Conservation (phyloP, 352 stramenopile genomes). For the Phytophthora tentaculata region DNA sequence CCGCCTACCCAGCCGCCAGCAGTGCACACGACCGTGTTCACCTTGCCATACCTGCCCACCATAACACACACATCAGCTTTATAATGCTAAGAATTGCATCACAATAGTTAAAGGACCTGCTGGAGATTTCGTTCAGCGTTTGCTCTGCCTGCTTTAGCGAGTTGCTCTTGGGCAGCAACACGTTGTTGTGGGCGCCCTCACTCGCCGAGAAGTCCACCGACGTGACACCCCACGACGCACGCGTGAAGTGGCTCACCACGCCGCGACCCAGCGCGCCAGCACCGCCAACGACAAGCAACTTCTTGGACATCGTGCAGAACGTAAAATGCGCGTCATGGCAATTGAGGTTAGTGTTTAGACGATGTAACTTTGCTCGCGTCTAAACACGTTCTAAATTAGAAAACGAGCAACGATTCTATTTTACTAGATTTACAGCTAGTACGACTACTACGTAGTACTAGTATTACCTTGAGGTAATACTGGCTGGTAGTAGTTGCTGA, state of each 20-base stretch:
- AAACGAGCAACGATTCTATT: too few relatives aligned
- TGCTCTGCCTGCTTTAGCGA: slow-evolving; percentile 57
- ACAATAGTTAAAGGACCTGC: slow-evolving; percentile 18
- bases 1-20: slow-evolving; percentile 83
- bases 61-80: slow-evolving; percentile 6
- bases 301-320: slow-evolving; percentile 47
- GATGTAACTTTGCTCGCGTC: neutral
- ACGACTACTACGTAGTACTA: too few relatives aligned
- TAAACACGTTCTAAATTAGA: neutral
- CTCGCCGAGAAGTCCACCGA: slow-evolving; percentile 78
- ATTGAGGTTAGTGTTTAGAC: neutral
- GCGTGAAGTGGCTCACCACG: slow-evolving; percentile 64
- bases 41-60: slow-evolving; percentile 46
- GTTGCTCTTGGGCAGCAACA: slow-evolving; percentile 58
- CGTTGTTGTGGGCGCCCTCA: slow-evolving; percentile 51
- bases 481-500: too few relatives aligned
- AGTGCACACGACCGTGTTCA: slow-evolving; percentile 83
- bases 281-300: slow-evolving; percentile 79
- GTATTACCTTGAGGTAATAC: too few relatives aligned
- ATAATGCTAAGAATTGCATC: neutral
- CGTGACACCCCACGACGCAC: slow-evolving; percentile 69
- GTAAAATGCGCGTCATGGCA: neutral
- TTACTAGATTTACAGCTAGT: too few relatives aligned
- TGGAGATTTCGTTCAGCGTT: slow-evolving; percentile 61
- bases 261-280: slow-evolving; percentile 76